Evolutionary conservation across 345 rosid genomes (phyloP), one percentile per base, ranked within the genome.

Genomic region (Hypericum perforatum): DNA sequence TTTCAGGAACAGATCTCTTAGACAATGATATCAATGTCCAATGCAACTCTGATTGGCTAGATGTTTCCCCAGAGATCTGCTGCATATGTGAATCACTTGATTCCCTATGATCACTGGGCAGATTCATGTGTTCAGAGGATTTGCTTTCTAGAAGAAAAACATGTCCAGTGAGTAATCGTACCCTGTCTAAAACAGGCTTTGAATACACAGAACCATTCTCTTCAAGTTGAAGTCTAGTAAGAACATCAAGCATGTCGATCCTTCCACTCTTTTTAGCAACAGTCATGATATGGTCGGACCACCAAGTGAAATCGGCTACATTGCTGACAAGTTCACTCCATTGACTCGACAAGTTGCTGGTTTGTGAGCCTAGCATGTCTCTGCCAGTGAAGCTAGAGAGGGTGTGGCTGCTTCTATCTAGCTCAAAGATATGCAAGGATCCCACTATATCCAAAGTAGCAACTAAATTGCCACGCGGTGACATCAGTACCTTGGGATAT

Each of bases 241-340:
- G 59, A 51, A 78, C 56, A 76, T 88, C 85, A 53, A 76, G 46
- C 82, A 83, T 78, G 54, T 74, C 61, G 50, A 88, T 37, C 37
- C 42, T 56, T 44, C 94, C 94, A 11, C 73, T 67, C 54, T 62
- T 67, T 69, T 74, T 88, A 50, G 74, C 76, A 61, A 88, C 51
- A 63, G 84, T 54, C 64, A 92, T 63, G 63, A 82, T 52, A 14
- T 78, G 79, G 55, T 83, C 90, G 58, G 90, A 85, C 96, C 96
- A 92, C 98, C 96, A 92, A 49, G 96, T 76, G 54, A 92, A 85
- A 68, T 92, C 98, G 44, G 64, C 65, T 47, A 73, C 61, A 62
- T 73, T 79, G 50, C 59, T 61, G 41, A 80, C 68, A 64, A 59
- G 49, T 37, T 77, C 81, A 60, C 46, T 39, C 49, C 54, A 39